Conservation (phyloP, 2,329 filamentous ascomycete species). For the Hypoxylon sp. region DNA sequence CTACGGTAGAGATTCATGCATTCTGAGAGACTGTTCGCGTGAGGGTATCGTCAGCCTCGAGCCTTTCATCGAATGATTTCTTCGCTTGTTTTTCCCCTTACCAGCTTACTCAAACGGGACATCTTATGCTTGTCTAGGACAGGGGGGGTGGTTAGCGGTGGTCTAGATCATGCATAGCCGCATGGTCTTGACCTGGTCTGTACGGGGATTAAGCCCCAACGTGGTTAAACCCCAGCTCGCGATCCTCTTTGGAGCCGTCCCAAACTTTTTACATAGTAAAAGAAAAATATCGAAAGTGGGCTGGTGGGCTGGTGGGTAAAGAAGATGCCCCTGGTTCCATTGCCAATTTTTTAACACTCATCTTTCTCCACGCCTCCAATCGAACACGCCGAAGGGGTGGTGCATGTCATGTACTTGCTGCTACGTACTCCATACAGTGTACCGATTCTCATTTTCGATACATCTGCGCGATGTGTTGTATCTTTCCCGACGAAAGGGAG, state of each 20-base stretch:
- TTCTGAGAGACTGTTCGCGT: background rate
- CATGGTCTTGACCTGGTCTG: constrained; percentile 17
- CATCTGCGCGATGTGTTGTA: constrained; percentile 7
- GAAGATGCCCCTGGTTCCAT: constrained; percentile 12
- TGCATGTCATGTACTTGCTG: constrained; percentile 2
- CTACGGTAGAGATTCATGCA: background rate
- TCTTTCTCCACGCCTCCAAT: constrained; percentile 24
- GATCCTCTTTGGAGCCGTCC: constrained; percentile 28
- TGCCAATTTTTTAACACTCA: constrained; percentile 14
- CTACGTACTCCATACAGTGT: constrained; percentile 16
- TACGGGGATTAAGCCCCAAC: constrained; percentile 38
- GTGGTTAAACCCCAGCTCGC: constrained; percentile 35
- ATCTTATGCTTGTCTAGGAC: constrained; percentile 17
- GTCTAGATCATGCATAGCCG: constrained; percentile 39
- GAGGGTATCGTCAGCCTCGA: constrained; percentile 1
- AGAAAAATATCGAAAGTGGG: background rate
- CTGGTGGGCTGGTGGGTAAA: no score
- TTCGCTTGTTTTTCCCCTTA: background rate
- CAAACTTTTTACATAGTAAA: constrained; percentile 23
- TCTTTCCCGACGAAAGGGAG: background rate
- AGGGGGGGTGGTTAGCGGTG: constrained; percentile 28
- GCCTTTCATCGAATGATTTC: background rate
- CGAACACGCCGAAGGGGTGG: constrained; percentile 10
- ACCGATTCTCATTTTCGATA: background rate
- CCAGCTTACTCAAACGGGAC: constrained; percentile 25